Base-by-base conservation (phyloP, 192 early-diverging fungal genomes). In the Coemansia sp. region DNA sequence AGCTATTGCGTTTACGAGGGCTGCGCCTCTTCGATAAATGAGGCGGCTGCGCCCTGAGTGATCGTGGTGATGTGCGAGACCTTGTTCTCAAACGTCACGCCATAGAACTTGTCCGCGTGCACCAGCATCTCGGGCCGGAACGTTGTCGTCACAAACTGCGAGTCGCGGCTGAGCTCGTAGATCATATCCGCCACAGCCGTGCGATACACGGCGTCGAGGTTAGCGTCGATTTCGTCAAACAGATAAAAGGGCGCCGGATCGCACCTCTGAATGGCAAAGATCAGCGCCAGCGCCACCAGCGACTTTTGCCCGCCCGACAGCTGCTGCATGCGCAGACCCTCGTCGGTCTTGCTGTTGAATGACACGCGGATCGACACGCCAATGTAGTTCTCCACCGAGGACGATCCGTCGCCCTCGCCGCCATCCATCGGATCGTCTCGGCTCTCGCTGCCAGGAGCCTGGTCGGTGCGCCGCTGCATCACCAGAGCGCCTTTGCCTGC, bases 201-300 rank as follows among this genome's bases (percentile, higher is more conserved):
- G 31, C 97, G 88, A 73, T 99, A 96, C 63, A 92, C 92, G 11
- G 94, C 92, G 79, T 99, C 97, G 17, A 99, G 83, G 42, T 96
- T 96, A 37, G 97, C 96, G 81, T 99, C 97, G 84, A 99, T 99
- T 82, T 99, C 97, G 85, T 99, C 97, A 89, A 99, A 99, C 62
- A 99, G 84, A 67, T 99, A 99, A 79, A 99, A 99, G 10, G 97
- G 97, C 56, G 97, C 97, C 20, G 96, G 97, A 60, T 99, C 97
- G 81, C 94, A 99, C 66, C 89, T 87, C 79, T 99, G 97, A 68
- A 99, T 99, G 0, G 97, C 94, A 85, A 99, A 99, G 47, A 99
- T 99, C 20, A 99, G 78, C 10, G 95, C 93, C 45, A 99, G 86
- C 1, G 97, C 97, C 7, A 99, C 97, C 24, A 99, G 86, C 41